Evolutionary conservation across 2,329 filamentous ascomycete genomes (phyloP).

Genomic region (Phaeoacremonium minimum): DNA sequence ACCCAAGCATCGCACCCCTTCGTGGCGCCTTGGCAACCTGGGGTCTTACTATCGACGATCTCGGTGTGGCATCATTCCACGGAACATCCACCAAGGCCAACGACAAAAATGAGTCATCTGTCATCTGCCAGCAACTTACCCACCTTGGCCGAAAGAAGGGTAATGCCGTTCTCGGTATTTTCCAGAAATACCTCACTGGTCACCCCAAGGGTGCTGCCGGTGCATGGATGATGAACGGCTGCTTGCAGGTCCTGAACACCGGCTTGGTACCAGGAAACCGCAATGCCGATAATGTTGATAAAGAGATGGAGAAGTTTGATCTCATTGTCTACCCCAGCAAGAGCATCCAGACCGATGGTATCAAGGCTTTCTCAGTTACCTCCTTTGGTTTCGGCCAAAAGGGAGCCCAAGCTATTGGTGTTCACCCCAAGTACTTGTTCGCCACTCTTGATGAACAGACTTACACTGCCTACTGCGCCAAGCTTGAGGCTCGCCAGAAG

Average conservation of each 20-base stretch:
- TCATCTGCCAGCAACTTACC: slow-evolving; percentile 92
- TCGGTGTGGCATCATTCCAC: slow-evolving; percentile 95
- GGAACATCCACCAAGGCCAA: slow-evolving; percentile 98
- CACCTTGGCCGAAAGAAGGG: slow-evolving; percentile 95
- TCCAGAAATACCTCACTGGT: slow-evolving; percentile 98
- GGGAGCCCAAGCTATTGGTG: slow-evolving; percentile 93
- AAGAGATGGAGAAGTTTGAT: slow-evolving; percentile 95
- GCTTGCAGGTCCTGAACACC: slow-evolving; percentile 88
- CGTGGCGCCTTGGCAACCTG: slow-evolving; percentile 95
- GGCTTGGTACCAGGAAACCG: slow-evolving; percentile 95
- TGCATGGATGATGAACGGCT: slow-evolving; percentile 99
- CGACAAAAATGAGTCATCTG: slow-evolving; percentile 98
- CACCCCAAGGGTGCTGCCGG: slow-evolving; percentile 98
- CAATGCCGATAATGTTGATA: slow-evolving; percentile 96
- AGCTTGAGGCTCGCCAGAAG: slow-evolving; percentile 93
- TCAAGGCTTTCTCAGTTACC: slow-evolving; percentile 98
- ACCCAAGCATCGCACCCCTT: slow-evolving; percentile 87
- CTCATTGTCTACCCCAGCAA: slow-evolving; percentile 96
- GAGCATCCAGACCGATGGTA: slow-evolving; percentile 91
- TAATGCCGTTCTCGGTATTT: slow-evolving; percentile 92
- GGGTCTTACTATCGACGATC: slow-evolving; percentile 95
- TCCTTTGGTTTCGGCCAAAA: slow-evolving; percentile 99
- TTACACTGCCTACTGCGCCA: slow-evolving; percentile 77
- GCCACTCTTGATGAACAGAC: slow-evolving; percentile 86
- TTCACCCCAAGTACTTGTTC: slow-evolving; percentile 94